Conservation (phyloP, 2,329 filamentous ascomycete species). For the Fusarium scirpi region DNA sequence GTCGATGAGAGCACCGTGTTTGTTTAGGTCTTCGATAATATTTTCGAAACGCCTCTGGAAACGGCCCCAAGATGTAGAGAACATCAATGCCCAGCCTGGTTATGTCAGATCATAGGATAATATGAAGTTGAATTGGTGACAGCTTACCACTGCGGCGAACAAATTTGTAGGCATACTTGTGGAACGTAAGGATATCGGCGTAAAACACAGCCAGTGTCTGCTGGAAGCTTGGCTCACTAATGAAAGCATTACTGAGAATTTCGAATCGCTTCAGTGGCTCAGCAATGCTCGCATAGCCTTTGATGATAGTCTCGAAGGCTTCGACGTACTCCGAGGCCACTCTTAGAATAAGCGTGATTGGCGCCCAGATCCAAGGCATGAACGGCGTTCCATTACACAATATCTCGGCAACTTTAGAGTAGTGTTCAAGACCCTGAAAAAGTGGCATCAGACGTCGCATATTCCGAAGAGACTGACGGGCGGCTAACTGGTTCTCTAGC, state of each 20-base stretch:
- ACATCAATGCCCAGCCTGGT: conserved; percentile 53
- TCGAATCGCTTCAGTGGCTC: conserved; percentile 55
- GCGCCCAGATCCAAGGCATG: conserved; percentile 61
- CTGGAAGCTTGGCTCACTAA: conserved; percentile 52
- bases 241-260: conserved; percentile 49
- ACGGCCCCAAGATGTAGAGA: conserved; percentile 54
- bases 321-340: conserved; percentile 52
- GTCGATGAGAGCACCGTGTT: conserved; percentile 50
- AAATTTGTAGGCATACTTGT: conserved; percentile 60
- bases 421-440: conserved; percentile 56
- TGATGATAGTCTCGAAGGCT: conserved; percentile 58
- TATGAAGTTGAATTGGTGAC: accelerated
- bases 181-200: conserved; percentile 62
- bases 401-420: conserved; percentile 56
- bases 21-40: conserved; percentile 52
- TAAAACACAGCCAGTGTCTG: conserved; percentile 58
- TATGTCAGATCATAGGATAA: conserved; percentile 8
- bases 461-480: conserved; percentile 55
- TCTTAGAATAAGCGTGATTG: conserved; percentile 54
- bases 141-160: conserved; percentile 51
- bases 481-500: conserved; percentile 56
- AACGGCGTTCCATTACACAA: conserved; percentile 61
- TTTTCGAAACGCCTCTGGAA: conserved; percentile 52
- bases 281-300: conserved; percentile 56
- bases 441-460: conserved; percentile 58